Evolutionary conservation across 768 basidiomycete species (phyloP).

Genomic region (Obba rivulosa): DNA sequence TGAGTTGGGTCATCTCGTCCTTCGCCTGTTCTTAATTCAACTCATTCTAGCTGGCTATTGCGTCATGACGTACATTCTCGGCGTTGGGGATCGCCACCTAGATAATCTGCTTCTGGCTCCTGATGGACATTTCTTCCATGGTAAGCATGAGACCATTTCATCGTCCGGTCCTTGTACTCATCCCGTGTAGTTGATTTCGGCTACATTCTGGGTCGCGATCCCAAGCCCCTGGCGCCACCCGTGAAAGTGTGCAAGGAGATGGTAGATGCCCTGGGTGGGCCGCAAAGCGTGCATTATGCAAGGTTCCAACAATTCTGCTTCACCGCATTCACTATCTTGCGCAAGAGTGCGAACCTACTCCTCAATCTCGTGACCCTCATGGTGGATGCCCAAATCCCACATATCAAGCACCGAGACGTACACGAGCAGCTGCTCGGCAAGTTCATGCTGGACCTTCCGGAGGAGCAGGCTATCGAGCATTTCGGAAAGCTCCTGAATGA

Average conservation of each 20-base stretch:
- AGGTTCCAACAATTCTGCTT: conserved; percentile 96
- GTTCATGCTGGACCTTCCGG: conserved; percentile 89
- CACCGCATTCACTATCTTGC: conserved; percentile 94
- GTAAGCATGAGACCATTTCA: conserved; percentile 32
- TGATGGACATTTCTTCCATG: conserved; percentile 98
- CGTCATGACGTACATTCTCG: conserved; percentile 92
- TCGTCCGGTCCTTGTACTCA: conserved; percentile 6
- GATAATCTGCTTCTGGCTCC: conserved; percentile 92
- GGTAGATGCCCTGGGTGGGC: conserved; percentile 99
- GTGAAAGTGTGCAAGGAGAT: conserved; percentile 99
- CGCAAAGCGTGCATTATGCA: conserved; percentile 89
- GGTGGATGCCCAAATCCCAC: conserved; percentile 97
- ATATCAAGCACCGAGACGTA: conserved; percentile 88
- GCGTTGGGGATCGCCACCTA: conserved; percentile 94
- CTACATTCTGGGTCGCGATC: conserved; percentile 95
- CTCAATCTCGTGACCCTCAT: conserved; percentile 94
- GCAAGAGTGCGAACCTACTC: conserved; percentile 96
- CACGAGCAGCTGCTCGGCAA: conserved; percentile 93
- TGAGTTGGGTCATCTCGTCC: conserved; percentile 45
- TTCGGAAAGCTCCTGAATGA: conserved; percentile 93
- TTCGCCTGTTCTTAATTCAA: too few relatives aligned
- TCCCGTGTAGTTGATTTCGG: conserved; percentile 83
- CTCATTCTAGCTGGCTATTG: conserved; percentile 85
- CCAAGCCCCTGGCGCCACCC: conserved; percentile 95
- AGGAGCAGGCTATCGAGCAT: conserved; percentile 96